These are phyloP conservation scores for Bullera alba DNA, from an alignment of 768 basidiomycete genomes.

Conservation along the genomic window DNA sequence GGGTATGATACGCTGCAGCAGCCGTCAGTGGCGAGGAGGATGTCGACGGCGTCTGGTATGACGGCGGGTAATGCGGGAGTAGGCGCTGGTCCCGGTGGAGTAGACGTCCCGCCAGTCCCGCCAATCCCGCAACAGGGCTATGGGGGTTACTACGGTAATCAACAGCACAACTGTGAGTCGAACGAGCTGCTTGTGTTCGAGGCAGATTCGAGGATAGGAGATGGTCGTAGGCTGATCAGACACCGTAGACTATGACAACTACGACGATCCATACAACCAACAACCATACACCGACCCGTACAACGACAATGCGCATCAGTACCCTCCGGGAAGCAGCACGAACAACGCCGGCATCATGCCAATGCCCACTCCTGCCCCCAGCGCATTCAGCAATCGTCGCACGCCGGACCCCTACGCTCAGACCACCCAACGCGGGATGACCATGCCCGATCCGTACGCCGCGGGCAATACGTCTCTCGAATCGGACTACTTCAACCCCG, in stretches of 20 bases:
- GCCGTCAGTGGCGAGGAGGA: constrained; percentile 7
- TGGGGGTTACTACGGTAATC: constrained; percentile 15
- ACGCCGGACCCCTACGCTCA: not conserved
- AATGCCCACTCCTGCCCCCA: constrained; percentile 1
- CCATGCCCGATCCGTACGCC: not conserved
- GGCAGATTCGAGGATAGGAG: not conserved
- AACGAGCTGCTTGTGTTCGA: no score
- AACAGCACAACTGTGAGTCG: constrained; percentile 15
- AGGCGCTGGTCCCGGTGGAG: constrained; percentile 29
- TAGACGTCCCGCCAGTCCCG: constrained; percentile 7
- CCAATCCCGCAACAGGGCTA: constrained; percentile 1
- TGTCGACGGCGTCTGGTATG: constrained; percentile 1
- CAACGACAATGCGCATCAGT: constrained; percentile 13
- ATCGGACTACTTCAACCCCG: constrained; percentile 13
- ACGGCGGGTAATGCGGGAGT: constrained; percentile 35
- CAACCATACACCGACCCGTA: constrained; percentile 15
- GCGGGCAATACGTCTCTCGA: constrained; percentile 3
- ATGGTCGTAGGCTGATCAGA: not conserved
- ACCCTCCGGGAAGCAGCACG: constrained; percentile 4
- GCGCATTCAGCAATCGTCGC: not conserved
- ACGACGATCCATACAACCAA: constrained; percentile 22
- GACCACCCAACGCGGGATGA: no score
- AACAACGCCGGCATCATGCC: constrained; percentile 6
- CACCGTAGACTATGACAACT: constrained; percentile 9
- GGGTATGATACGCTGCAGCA: constrained; percentile 7